phyloP scores from a whole-genome alignment of 2,329 filamentous ascomycete species.

The Colletotrichum graminicola region DNA sequence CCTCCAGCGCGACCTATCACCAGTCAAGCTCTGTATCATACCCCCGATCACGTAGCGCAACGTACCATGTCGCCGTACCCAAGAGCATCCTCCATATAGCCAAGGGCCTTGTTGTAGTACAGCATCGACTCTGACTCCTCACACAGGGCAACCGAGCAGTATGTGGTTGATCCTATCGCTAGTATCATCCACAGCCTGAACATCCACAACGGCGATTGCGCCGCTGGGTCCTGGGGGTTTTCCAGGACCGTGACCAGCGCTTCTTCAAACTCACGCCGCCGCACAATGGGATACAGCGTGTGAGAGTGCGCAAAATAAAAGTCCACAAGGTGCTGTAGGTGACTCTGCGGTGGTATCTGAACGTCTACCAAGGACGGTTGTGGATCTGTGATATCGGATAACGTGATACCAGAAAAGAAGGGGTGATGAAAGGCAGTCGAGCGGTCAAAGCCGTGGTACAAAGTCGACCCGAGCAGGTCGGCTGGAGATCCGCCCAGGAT shows the following conservation, averaged over 20 bases:
- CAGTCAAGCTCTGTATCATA: not conserved
- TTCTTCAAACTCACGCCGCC: conserved; percentile 50
- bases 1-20: conserved; percentile 55
- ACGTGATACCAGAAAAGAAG: conserved; percentile 49
- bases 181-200: conserved; percentile 63
- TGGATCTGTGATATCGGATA: conserved; percentile 46
- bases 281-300: conserved; percentile 59
- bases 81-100: conserved; percentile 55
- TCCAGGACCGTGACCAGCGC: conserved; percentile 47
- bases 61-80: conserved; percentile 55
- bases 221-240: conserved; percentile 40
- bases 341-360: conserved; percentile 44
- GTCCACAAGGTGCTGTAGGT: conserved; percentile 50
- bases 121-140: conserved; percentile 58
- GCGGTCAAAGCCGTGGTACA: conserved; percentile 45
- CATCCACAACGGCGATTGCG: conserved; percentile 51
- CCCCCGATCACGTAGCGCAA: not conserved
- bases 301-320: conserved; percentile 63
- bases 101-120: conserved; percentile 59
- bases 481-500: conserved; percentile 21
- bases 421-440: conserved; percentile 47
- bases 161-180: conserved; percentile 60
- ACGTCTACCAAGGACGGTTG: conserved; percentile 41
- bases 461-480: conserved; percentile 45
- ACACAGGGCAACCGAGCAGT: conserved; percentile 56